phyloP scores from a whole-genome alignment of 306 rosid genomes.

The Abrus precatorius region DNA sequence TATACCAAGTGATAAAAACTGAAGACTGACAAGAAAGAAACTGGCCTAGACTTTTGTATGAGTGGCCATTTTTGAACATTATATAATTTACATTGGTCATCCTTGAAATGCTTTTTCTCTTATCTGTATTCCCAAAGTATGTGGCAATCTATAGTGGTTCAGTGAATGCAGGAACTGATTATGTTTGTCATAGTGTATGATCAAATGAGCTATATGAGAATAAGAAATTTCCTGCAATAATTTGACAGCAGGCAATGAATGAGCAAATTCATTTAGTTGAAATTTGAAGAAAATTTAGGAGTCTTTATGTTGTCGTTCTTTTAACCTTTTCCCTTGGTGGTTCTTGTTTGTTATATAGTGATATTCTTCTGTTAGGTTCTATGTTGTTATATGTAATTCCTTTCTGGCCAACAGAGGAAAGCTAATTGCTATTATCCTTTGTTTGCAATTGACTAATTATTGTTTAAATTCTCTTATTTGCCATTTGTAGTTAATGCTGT shows the following conservation, averaged over 20 bases:
- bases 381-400: constrained; percentile 25
- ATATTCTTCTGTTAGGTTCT: not conserved
- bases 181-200: constrained; percentile 9
- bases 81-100: constrained; percentile 9
- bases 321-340: not conserved
- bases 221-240: constrained; percentile 38
- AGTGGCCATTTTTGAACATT: constrained; percentile 25
- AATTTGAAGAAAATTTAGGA: constrained; percentile 20
- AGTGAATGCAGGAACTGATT: constrained; percentile 21
- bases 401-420: constrained; percentile 22
- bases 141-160: not conserved
- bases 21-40: not conserved
- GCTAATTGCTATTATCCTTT: constrained; percentile 1
- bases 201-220: constrained; percentile 3
- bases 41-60: constrained; percentile 4
- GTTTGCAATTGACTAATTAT: constrained; percentile 2
- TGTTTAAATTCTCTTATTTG: constrained; percentile 47
- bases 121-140: not conserved
- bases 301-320: not conserved
- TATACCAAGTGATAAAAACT: not conserved
- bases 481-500: constrained; percentile 73
- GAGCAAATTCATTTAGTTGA: constrained; percentile 28
- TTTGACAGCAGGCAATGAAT: constrained; percentile 24
- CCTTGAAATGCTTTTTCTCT: not conserved
- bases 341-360: not conserved